phyloP scores from a whole-genome alignment of 1,284 basidiomycete species.

The Ustilago shanxiensis region DNA sequence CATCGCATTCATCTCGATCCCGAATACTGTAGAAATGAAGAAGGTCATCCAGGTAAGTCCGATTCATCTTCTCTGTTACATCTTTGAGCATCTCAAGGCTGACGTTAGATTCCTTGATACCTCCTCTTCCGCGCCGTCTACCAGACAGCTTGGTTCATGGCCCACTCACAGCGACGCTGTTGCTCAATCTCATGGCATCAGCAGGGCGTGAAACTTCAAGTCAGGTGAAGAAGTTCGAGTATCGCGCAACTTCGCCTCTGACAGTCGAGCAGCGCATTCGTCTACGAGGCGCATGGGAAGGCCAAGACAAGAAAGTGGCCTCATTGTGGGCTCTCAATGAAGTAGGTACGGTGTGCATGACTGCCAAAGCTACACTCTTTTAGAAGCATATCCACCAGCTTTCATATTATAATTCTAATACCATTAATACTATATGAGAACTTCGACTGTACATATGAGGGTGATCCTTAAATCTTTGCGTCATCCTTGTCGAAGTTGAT shows the following conservation, averaged over 20 bases:
- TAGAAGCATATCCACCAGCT: background rate
- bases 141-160: conserved; percentile 59
- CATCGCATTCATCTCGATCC: conserved; percentile 65
- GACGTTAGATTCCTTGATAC: background rate
- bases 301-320: conserved; percentile 17
- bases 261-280: conserved; percentile 39
- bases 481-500: conserved; percentile 80
- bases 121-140: background rate
- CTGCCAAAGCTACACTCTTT: conserved; percentile 31
- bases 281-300: conserved; percentile 39
- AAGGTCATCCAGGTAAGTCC: conserved; percentile 52
- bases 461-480: conserved; percentile 48
- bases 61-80: no score
- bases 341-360: conserved; percentile 44
- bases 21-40: conserved; percentile 57
- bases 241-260: conserved; percentile 53
- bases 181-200: conserved; percentile 33
- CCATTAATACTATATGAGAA: background rate
- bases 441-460: background rate
- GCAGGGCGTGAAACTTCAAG: conserved; percentile 7
- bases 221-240: conserved; percentile 38
- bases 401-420: background rate
- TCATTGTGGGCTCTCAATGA: conserved; percentile 44
- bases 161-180: conserved; percentile 54
- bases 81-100: background rate